Conservation (phyloP, 2,329 filamentous ascomycete genomes). For the Plenodomus tracheiphilus region DNA sequence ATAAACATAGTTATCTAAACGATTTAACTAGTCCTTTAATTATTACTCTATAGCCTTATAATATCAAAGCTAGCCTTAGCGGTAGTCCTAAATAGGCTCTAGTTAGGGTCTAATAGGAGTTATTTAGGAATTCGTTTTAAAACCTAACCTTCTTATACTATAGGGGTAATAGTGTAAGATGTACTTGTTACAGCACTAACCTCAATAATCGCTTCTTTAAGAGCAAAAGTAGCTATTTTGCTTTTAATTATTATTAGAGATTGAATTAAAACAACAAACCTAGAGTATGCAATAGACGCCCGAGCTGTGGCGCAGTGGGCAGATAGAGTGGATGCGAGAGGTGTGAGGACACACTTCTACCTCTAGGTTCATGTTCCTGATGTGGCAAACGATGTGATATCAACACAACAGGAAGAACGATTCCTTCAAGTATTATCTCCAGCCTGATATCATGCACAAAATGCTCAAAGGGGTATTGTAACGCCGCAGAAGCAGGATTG, state of each 20-base stretch:
- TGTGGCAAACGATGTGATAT: too few relatives aligned
- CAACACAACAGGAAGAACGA: slow-evolving; percentile 53
- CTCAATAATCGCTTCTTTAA: too few relatives aligned
- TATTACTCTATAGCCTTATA: too few relatives aligned
- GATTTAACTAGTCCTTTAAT: too few relatives aligned
- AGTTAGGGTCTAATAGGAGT: too few relatives aligned
- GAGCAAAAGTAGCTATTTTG: slow-evolving; percentile 60
- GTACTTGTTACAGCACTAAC: too few relatives aligned
- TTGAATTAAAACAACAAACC: slow-evolving; percentile 52
- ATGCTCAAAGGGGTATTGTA: slow-evolving; percentile 47
- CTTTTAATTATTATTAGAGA: slow-evolving; percentile 63
- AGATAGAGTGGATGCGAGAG: slow-evolving; percentile 56
- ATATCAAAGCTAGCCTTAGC: too few relatives aligned
- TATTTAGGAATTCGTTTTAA: too few relatives aligned
- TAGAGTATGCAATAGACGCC: slow-evolving; percentile 60
- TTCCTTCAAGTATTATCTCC: slow-evolving; percentile 58
- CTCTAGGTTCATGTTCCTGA: slow-evolving; percentile 51
- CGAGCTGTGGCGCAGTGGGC: slow-evolving; percentile 53
- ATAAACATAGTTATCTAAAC: too few relatives aligned
- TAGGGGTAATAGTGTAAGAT: too few relatives aligned
- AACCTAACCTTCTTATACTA: too few relatives aligned
- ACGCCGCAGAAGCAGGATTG: slow-evolving; percentile 48
- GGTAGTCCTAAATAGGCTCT: too few relatives aligned
- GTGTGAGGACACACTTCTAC: slow-evolving; percentile 62
- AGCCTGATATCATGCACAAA: slow-evolving; percentile 58